These are phyloP conservation scores for Colletotrichum neosansevieriae DNA, from an alignment of 2,329 filamentous ascomycete genomes.

Conservation along the genomic window DNA sequence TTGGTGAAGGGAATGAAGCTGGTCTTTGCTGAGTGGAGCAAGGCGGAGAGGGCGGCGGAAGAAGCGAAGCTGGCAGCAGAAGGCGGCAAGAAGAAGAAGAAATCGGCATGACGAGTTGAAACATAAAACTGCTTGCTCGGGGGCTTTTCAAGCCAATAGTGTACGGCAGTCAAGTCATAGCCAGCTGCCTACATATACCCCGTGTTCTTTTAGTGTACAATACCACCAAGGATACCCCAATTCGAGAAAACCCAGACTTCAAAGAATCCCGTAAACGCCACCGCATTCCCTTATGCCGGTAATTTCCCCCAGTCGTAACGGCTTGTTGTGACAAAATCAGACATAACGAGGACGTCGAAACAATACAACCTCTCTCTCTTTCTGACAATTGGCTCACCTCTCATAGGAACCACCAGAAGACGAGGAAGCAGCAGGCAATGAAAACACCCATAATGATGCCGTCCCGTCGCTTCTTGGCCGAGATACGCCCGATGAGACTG, in stretches of 20 bases:
- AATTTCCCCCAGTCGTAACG: conserved; percentile 35
- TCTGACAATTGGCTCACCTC: conserved; percentile 24
- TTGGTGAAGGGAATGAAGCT: conserved; percentile 74
- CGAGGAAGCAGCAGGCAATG: conserved; percentile 90
- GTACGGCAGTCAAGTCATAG: conserved; percentile 9
- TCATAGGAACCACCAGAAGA: conserved; percentile 83
- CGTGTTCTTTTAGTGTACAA: conserved; percentile 40
- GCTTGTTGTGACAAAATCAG: conserved; percentile 34
- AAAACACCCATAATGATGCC: conserved; percentile 93
- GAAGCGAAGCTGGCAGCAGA: conserved; percentile 8
- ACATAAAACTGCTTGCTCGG: conserved; percentile 12
- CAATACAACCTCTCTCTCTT: conserved; percentile 42
- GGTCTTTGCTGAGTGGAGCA: conserved; percentile 70
- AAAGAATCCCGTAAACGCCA: conserved; percentile 36
- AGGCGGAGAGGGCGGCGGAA: conserved; percentile 51
- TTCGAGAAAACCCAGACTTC: conserved; percentile 12
- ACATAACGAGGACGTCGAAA: conserved; percentile 16
- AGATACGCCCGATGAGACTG: conserved; percentile 90
- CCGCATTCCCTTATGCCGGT: conserved; percentile 40
- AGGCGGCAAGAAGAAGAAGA: conserved; percentile 5
- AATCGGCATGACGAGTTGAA: not conserved
- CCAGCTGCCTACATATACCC: conserved; percentile 31
- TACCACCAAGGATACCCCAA: conserved; percentile 37
- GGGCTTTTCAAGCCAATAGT: conserved; percentile 21
- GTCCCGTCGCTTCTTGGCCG: conserved; percentile 93